Conservation (phyloP, 495 filamentous ascomycete genomes). For the Tuber microsphaerosporum region DNA sequence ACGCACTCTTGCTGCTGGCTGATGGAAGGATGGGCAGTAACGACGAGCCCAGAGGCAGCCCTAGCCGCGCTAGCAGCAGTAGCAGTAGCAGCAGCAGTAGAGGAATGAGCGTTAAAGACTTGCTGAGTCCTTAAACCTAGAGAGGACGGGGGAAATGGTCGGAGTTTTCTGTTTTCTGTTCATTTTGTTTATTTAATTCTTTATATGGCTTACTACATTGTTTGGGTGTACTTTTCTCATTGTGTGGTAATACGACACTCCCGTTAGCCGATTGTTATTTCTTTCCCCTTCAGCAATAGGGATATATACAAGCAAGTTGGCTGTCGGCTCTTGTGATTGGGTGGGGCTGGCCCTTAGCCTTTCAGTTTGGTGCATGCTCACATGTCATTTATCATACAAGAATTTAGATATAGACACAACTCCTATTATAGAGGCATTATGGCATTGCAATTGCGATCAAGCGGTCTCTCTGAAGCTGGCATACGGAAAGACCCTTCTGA, state of each 20-base stretch:
- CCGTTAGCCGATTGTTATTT: neutral
- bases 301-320: neutral
- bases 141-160: slow-evolving; percentile 5
- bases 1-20: slow-evolving; percentile 73
- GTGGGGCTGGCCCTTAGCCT: neutral
- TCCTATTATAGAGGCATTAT: neutral
- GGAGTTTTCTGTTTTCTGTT: neutral
- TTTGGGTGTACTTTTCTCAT: neutral
- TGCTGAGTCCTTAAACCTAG: slow-evolving; percentile 57
- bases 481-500: neutral
- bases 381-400: neutral
- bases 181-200: neutral
- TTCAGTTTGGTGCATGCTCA: neutral
- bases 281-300: neutral
- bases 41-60: neutral
- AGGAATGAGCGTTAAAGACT: slow-evolving; percentile 74
- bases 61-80: slow-evolving; percentile 46
- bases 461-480: neutral
- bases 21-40: slow-evolving; percentile 45
- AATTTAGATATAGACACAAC: slow-evolving; percentile 2
- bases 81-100: slow-evolving; percentile 37
- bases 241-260: neutral
- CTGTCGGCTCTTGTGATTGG: neutral
- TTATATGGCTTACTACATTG: slow-evolving; percentile 6
- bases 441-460: neutral